Conservation (phyloP, 768 basidiomycete species). For the Xerocomellus chrysenteron region DNA sequence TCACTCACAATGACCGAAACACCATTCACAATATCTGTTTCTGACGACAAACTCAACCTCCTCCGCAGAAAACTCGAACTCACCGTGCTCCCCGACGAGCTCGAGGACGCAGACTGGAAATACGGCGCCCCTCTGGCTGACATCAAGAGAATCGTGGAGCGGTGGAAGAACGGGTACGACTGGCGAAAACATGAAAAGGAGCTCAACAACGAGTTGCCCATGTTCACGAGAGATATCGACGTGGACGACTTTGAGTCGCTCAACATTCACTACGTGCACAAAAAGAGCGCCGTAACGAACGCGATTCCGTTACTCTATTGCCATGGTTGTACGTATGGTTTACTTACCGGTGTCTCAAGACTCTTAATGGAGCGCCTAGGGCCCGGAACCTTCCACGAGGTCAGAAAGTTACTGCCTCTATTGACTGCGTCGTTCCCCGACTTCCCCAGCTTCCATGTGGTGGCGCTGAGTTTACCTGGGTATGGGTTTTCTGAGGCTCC, state of each 20-base stretch:
- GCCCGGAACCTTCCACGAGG: constrained; percentile 53
- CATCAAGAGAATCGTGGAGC: constrained; percentile 44
- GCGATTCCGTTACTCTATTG: constrained; percentile 62
- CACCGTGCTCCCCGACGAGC: constrained; percentile 55
- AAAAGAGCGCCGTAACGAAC: constrained; percentile 41
- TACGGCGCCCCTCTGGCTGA: constrained; percentile 54
- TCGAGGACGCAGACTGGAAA: constrained; percentile 47
- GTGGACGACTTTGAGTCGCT: constrained; percentile 48
- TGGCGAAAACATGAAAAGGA: constrained; percentile 53
- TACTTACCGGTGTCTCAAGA: neutral
- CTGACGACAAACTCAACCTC: constrained; percentile 40
- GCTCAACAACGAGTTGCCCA: constrained; percentile 53
- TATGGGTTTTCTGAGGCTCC: constrained; percentile 63
- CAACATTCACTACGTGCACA: constrained; percentile 60
- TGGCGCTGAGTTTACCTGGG: constrained; percentile 56
- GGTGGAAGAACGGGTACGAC: constrained; percentile 55
- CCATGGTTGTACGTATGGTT: constrained; percentile 49
- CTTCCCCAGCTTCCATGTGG: constrained; percentile 62
- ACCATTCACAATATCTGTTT: constrained; percentile 48
- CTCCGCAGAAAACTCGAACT: constrained; percentile 49
- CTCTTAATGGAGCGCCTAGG: constrained; percentile 30
- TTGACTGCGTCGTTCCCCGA: constrained; percentile 40
- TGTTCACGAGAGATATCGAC: constrained; percentile 52
- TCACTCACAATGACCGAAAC: constrained; percentile 30
- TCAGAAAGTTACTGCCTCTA: constrained; percentile 54